Base-by-base conservation (phyloP, 2,329 filamentous ascomycete genomes). In the Cytospora paraplurivora region DNA sequence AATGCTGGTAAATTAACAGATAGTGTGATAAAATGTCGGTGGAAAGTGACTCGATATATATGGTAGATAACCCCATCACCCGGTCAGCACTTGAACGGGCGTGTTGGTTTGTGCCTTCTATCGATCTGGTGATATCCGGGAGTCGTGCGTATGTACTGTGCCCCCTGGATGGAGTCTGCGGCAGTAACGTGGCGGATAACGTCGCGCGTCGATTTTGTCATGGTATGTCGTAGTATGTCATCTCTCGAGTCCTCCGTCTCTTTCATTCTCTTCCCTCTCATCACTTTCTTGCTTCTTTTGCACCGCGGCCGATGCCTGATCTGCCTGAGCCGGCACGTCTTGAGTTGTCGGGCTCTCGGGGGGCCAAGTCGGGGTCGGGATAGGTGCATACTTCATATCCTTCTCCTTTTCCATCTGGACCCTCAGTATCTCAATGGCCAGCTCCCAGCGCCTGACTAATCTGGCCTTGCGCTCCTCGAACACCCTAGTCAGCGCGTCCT, bases 381-480 rank as follows among this genome's bases (percentile, higher is more conserved):
- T 68, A 1, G 72, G 67, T 4, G 76, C 80, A 67, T 80, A 87
- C 63, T 69, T 73, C 35, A 78, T 66, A 1, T 78, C 77, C 8
- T 77, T 76, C 58, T 76, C 71, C 13, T 73, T 72, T 68, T 85
- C 82, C 55, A 87, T 70, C 69, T 85, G 81, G 65, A 77, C 81
- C 65, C 83, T 78, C 64, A 84, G 72, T 17, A 88, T 79, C 67
- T 85, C 80, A 57, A 81, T 80, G 21, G 76, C 76, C 8, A 88
- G 70, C 35, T 73, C 72, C 86, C 86, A 88, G 62, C 84, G 76
- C 50, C 76, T 75, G 11, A 76, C 72, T 51, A 87, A 68, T 56
- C 77, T 76, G 6, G 73, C 70, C 69, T 76, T 80, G 21, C 85
- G 78, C 19, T 76, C 73, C 3, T 69, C 68, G 66, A 87, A 85